Conservation (phyloP, 1,284 basidiomycete genomes). For the Mycena sp. region DNA sequence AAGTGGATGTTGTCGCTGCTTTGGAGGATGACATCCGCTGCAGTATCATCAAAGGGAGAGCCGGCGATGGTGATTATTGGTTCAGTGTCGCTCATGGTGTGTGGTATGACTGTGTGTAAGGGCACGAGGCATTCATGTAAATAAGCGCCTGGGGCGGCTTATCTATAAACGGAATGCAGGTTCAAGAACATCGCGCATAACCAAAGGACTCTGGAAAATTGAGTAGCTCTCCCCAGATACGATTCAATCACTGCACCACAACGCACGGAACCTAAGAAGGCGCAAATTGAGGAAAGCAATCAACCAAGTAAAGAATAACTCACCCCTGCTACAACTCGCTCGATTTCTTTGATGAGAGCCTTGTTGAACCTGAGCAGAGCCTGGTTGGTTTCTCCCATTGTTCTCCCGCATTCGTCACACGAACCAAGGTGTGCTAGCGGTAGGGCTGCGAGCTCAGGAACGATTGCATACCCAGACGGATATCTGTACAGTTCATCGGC, state of each 20-base stretch:
- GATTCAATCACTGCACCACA: background rate
- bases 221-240: too few species aligned
- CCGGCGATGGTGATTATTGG: too few species aligned
- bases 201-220: too few species aligned
- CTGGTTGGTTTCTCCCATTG: conserved; percentile 13
- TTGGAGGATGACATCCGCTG: background rate
- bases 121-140: too few species aligned
- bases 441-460: conserved; percentile 15
- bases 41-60: background rate
- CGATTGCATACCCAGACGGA: conserved; percentile 12
- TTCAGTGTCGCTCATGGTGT: too few species aligned
- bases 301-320: background rate
- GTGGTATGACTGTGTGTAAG: too few species aligned
- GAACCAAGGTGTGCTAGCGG: conserved; percentile 10
- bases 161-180: too few species aligned
- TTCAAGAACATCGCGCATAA: too few species aligned
- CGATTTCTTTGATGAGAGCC: conserved; percentile 11
- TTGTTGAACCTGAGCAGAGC: conserved; percentile 14
- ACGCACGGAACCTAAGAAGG: background rate
- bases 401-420: conserved; percentile 11
- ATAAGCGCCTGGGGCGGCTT: too few species aligned
- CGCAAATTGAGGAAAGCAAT: background rate
- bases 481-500: conserved; percentile 16
- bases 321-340: conserved; percentile 14
- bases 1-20: conserved; percentile 3